Conservation (phyloP, 176 grass and related monocot genomes). For the Oryza nivara region DNA sequence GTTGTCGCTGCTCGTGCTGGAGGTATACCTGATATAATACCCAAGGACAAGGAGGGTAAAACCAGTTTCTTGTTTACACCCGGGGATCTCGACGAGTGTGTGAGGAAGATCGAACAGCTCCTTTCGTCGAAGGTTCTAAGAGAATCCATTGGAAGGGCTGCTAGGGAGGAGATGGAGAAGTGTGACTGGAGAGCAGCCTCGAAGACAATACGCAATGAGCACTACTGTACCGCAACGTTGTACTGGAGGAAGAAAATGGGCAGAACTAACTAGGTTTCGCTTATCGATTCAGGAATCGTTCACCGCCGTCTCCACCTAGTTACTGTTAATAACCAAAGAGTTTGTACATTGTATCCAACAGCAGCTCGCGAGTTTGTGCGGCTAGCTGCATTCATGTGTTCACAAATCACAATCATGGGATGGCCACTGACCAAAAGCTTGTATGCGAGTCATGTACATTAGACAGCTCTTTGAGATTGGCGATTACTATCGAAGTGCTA, state of each 20-base stretch:
- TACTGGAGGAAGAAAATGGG: slow-evolving; percentile 78
- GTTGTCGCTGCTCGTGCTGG: slow-evolving; percentile 94
- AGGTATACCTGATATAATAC: slow-evolving; percentile 91
- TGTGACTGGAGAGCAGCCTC: slow-evolving; percentile 89
- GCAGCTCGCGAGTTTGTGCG: slow-evolving; percentile 39
- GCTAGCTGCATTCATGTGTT: slow-evolving; percentile 45
- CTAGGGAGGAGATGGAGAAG: slow-evolving; percentile 87
- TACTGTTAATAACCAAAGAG: slow-evolving; percentile 43
- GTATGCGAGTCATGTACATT: slow-evolving; percentile 57
- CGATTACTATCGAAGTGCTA: background rate
- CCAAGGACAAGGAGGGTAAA: slow-evolving; percentile 79
- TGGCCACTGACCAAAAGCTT: slow-evolving; percentile 36
- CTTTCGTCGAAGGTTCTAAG: slow-evolving; percentile 57
- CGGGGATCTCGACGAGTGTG: slow-evolving; percentile 80
- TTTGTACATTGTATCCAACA: slow-evolving; percentile 53
- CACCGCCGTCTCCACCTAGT: slow-evolving; percentile 31
- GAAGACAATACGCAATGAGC: slow-evolving; percentile 76
- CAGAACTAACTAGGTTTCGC: slow-evolving; percentile 41
- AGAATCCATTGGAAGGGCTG: slow-evolving; percentile 67
- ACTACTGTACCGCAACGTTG: slow-evolving; percentile 66
- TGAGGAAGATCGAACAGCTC: slow-evolving; percentile 74
- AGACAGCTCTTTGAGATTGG: slow-evolving; percentile 35
- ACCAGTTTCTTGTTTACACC: slow-evolving; percentile 84
- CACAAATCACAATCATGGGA: slow-evolving; percentile 29
- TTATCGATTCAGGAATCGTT: background rate